A percentile compares a stretch with the other conserved stretches of the same genome.
phyloP scores from a whole-genome alignment of 176 grass and related monocot species.

The Oryza punctata region DNA sequence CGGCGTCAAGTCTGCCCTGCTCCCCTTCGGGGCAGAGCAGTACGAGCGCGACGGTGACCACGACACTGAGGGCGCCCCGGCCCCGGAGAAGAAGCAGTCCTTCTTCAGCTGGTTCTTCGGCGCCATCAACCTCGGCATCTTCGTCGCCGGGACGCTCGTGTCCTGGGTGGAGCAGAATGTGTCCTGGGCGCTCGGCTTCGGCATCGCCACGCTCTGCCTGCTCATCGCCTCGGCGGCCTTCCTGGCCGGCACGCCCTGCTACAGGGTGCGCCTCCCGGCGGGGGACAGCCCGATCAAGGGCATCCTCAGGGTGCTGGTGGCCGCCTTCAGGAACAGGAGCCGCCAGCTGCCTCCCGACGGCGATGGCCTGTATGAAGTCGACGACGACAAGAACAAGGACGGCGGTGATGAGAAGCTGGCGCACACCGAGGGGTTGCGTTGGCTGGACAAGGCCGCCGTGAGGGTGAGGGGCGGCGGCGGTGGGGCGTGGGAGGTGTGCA shows the following conservation, averaged over 20 bases:
- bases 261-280: conserved; percentile 44
- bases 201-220: conserved; percentile 58
- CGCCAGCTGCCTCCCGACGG: background rate
- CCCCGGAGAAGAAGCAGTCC: conserved; percentile 58
- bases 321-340: conserved; percentile 46
- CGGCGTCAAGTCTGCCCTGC: conserved; percentile 68
- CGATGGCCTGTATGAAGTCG: conserved; percentile 36
- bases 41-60: conserved; percentile 50
- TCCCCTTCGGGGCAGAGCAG: conserved; percentile 87
- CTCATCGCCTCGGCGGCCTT: conserved; percentile 51
- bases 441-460: conserved; percentile 62
- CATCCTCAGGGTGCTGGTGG: conserved; percentile 56
- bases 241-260: conserved; percentile 54
- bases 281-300: conserved; percentile 66
- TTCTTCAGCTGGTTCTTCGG: conserved; percentile 88
- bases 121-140: conserved; percentile 69
- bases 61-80: conserved; percentile 14
- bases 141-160: conserved; percentile 64
- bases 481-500: conserved; percentile 45
- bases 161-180: conserved; percentile 75
- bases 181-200: conserved; percentile 72
- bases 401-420: conserved; percentile 35
- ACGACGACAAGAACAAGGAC: background rate
- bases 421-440: conserved; percentile 55
- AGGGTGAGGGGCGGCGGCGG: background rate